These are phyloP conservation scores for Podaxis sp. DNA, from an alignment of 768 basidiomycete species.

Conservation along the genomic window DNA sequence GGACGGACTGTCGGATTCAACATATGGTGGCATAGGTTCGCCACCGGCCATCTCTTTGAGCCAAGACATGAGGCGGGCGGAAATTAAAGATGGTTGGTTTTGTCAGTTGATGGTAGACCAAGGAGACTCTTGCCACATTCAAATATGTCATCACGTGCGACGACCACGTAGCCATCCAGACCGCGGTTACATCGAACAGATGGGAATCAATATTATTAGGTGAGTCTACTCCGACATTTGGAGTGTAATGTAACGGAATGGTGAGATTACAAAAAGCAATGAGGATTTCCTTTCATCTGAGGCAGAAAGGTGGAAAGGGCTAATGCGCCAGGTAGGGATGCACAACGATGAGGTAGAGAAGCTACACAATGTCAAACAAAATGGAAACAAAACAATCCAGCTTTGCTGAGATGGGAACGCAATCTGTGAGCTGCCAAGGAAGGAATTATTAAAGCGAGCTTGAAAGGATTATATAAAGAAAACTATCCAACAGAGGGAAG, in stretches of 20 bases:
- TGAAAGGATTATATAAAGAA: slow-evolving; percentile 21
- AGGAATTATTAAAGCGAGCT: slow-evolving; percentile 5
- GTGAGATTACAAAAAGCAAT: slow-evolving; percentile 11
- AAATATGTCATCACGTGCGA: slow-evolving; percentile 6
- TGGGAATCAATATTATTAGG: slow-evolving; percentile 8
- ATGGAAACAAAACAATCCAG: slow-evolving; percentile 11
- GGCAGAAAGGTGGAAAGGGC: neutral
- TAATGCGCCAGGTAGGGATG: slow-evolving; percentile 14
- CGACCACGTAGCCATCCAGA: neutral
- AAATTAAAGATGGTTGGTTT: slow-evolving; percentile 10
- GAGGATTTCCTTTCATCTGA: neutral
- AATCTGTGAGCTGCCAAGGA: slow-evolving; percentile 2
- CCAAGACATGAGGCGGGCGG: slow-evolving; percentile 58
- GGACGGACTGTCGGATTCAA: slow-evolving; percentile 38
- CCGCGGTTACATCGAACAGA: neutral
- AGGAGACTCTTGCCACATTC: neutral
- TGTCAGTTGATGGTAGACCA: neutral
- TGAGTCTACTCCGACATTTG: slow-evolving; percentile 7
- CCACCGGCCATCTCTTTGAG: slow-evolving; percentile 47
- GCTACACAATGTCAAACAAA: slow-evolving; percentile 5
- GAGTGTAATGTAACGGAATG: slow-evolving; percentile 4
- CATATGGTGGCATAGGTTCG: slow-evolving; percentile 35
- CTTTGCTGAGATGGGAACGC: slow-evolving; percentile 11
- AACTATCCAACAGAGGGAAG: slow-evolving; percentile 17
- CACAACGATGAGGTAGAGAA: slow-evolving; percentile 7